Conservation (phyloP, 2,329 filamentous ascomycete species). For the Fusarium dlaminii region DNA sequence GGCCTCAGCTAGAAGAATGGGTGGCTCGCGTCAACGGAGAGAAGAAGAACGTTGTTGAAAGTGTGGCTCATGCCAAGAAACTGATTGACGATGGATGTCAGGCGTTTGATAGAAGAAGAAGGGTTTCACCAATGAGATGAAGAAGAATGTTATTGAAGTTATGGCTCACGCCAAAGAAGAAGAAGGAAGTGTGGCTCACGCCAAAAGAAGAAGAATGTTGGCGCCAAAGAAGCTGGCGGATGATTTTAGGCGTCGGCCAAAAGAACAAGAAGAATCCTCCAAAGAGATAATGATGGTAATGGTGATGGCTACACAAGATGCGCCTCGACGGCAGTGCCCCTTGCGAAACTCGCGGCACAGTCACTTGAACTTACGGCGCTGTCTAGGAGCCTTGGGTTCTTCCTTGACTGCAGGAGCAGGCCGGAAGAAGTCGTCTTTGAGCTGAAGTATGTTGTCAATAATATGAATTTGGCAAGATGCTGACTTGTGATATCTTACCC, state of each 20-base stretch:
- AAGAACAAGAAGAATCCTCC: background rate
- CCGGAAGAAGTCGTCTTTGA: background rate
- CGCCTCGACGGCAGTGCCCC: background rate
- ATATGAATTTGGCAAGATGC: too few species aligned
- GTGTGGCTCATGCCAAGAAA: too few species aligned
- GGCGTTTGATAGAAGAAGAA: background rate
- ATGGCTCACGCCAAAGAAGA: background rate
- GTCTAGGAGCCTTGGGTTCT: background rate
- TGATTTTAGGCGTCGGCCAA: too few species aligned
- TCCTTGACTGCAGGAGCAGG: background rate
- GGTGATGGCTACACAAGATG: background rate
- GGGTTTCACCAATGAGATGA: background rate
- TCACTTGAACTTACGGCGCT: background rate
- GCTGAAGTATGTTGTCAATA: background rate
- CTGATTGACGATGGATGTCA: background rate
- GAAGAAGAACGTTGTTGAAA: too few species aligned
- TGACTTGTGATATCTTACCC: background rate
- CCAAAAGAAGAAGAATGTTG: background rate
- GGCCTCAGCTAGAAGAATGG: background rate
- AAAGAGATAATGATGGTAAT: background rate
- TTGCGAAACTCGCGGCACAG: background rate
- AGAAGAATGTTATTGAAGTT: background rate
- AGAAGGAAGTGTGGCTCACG: background rate
- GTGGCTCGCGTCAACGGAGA: background rate
- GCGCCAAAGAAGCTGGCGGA: background rate